A percentile compares a stretch with the other conserved stretches of the same genome.
Conservation (phyloP, 1,284 basidiomycete genomes). For the Moesziomyces sp. region DNA sequence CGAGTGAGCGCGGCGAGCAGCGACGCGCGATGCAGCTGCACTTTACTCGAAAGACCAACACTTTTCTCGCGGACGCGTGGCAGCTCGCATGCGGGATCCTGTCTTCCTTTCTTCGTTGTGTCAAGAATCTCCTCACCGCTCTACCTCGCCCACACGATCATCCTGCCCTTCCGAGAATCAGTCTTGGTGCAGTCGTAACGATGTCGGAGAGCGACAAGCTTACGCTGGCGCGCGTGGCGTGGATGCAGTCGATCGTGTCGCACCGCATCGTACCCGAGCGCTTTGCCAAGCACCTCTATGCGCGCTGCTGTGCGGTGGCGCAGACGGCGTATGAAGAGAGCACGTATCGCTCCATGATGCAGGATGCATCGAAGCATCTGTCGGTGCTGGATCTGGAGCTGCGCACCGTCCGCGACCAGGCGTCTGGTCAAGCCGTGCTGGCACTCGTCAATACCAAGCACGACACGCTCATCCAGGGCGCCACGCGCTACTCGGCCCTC, state of each 20-base stretch:
- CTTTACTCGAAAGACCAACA: not conserved
- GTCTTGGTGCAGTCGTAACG: not conserved
- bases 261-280: conserved; percentile 45
- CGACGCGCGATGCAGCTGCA: not conserved
- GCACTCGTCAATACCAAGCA: conserved; percentile 60
- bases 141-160: too few relatives aligned
- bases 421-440: conserved; percentile 21
- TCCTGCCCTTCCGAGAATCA: not conserved
- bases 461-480: conserved; percentile 53
- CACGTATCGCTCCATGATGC: conserved; percentile 27
- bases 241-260: conserved; percentile 47
- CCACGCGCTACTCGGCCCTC: conserved; percentile 52
- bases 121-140: not conserved
- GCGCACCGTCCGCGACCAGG: conserved; percentile 49
- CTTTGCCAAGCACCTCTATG: conserved; percentile 42
- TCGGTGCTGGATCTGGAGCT: conserved; percentile 52
- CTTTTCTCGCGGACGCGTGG: not conserved
- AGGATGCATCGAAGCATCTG: conserved; percentile 25
- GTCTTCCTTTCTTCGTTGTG: not conserved
- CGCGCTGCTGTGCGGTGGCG: conserved; percentile 23
- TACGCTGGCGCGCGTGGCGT: conserved; percentile 24
- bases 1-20: too few relatives aligned
- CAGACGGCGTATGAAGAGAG: conserved; percentile 14
- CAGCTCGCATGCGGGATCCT: not conserved
- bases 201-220: conserved; percentile 13